Evolutionary conservation across 176 grass and related monocot genomes (phyloP).

Genomic region (Triticum urartu): DNA sequence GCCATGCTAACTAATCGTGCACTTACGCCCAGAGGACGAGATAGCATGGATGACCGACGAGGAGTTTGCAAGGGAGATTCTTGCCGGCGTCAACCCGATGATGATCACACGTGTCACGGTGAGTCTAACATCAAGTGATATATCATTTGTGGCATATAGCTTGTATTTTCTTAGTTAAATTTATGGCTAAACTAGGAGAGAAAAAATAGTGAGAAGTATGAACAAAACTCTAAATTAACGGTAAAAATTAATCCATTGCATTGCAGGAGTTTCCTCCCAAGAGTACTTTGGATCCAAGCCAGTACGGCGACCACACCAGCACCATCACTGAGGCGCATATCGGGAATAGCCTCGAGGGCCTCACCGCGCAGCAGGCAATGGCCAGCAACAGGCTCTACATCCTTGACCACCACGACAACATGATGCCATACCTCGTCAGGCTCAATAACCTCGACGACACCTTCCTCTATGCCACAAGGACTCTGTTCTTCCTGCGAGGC

Average conservation of each 20-base stretch:
- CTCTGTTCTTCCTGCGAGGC: background rate
- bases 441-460: slow-evolving; percentile 3
- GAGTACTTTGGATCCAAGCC: background rate
- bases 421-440: background rate
- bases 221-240: background rate
- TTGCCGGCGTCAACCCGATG: slow-evolving; percentile 8
- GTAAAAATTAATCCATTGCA: background rate
- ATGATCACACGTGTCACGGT: background rate
- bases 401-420: background rate
- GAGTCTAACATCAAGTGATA: background rate
- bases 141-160: too few relatives aligned
- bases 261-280: background rate
- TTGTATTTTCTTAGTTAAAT: too few relatives aligned
- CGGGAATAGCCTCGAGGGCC: background rate
- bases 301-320: slow-evolving; percentile 7
- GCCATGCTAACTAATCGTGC: background rate
- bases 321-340: background rate
- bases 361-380: background rate
- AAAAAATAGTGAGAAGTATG: too few relatives aligned
- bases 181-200: too few relatives aligned
- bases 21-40: background rate
- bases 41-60: slow-evolving; percentile 5
- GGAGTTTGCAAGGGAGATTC: slow-evolving; percentile 2
- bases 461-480: background rate
- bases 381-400: slow-evolving; percentile 3